A percentile compares a stretch with the other conserved stretches of the same genome.
These are phyloP conservation scores for Skeletonema costatum DNA, from an alignment of 108 stramenopile species.

Conservation along the genomic window DNA sequence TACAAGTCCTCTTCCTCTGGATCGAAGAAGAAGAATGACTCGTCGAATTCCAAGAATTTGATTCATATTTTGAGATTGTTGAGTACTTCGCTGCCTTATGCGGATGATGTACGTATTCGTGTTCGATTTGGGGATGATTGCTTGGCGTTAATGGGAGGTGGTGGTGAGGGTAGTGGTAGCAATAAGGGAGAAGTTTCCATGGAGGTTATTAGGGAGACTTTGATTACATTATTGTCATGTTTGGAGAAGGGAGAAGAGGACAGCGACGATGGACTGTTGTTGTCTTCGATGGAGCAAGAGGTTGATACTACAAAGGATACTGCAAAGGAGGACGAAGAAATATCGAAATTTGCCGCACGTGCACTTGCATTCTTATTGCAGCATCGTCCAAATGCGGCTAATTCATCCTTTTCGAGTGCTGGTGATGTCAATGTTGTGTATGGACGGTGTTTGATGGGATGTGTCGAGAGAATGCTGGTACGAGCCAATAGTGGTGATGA, in stretches of 20 bases:
- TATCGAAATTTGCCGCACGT: constrained; percentile 57
- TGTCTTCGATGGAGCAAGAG: neutral
- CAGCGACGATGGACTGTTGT: neutral
- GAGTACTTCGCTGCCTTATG: constrained; percentile 32
- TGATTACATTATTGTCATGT: constrained; percentile 51
- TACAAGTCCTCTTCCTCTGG: neutral
- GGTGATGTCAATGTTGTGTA: constrained; percentile 44
- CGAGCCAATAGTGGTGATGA: constrained; percentile 7
- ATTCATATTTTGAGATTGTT: constrained; percentile 43
- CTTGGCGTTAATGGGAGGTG: constrained; percentile 41
- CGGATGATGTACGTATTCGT: constrained; percentile 51
- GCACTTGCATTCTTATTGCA: constrained; percentile 66
- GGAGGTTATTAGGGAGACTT: constrained; percentile 40
- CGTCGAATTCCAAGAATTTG: constrained; percentile 4
- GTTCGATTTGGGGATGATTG: constrained; percentile 54
- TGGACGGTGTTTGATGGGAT: constrained; percentile 56
- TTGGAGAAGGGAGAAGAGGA: constrained; percentile 39
- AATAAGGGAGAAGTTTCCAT: constrained; percentile 26
- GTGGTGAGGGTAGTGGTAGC: neutral
- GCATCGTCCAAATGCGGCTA: constrained; percentile 45
- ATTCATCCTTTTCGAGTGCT: constrained; percentile 32
- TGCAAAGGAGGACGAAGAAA: constrained; percentile 3
- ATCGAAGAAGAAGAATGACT: neutral
- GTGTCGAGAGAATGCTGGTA: constrained; percentile 46
- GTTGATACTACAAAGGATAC: neutral